These are phyloP conservation scores for Phytophthora constricta DNA, from an alignment of 352 stramenopile genomes.

Conservation along the genomic window DNA sequence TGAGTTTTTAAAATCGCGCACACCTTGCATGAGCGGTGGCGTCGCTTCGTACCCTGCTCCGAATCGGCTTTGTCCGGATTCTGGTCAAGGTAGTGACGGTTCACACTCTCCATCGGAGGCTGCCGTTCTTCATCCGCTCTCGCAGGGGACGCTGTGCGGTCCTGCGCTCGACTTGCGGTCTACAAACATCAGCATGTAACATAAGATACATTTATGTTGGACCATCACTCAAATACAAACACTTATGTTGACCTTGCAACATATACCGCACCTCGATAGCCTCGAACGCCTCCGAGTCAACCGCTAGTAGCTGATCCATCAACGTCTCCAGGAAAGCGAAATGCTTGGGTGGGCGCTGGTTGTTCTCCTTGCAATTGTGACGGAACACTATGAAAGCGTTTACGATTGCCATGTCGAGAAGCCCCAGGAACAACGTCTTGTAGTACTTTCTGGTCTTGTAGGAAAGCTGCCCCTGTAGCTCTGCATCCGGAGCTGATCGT, in stretches of 20 bases:
- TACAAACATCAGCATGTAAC: background rate
- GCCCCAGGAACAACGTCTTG: slow-evolving; percentile 28
- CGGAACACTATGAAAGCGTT: slow-evolving; percentile 28
- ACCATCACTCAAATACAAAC: background rate
- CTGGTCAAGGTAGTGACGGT: background rate
- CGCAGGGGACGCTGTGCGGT: background rate
- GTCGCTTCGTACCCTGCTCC: background rate
- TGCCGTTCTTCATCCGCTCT: background rate
- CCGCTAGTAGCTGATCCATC: slow-evolving; percentile 1
- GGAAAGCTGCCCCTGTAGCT: slow-evolving; percentile 16
- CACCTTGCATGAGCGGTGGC: background rate
- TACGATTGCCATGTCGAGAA: slow-evolving; percentile 24
- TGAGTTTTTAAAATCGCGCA: background rate
- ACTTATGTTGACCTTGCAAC: background rate
- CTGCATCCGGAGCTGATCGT: slow-evolving; percentile 33
- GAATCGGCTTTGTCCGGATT: slow-evolving; percentile 1
- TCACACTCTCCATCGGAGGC: background rate
- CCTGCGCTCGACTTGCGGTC: background rate
- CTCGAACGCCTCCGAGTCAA: background rate
- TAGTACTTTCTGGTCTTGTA: slow-evolving; percentile 30
- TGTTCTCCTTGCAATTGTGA: background rate
- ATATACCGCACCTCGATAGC: slow-evolving; percentile 8
- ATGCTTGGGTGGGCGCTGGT: background rate
- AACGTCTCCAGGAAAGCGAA: slow-evolving; percentile 16
- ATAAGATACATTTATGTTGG: background rate